Conservation (phyloP, 2,329 filamentous ascomycete species). For the Setomelanomma holmii region DNA sequence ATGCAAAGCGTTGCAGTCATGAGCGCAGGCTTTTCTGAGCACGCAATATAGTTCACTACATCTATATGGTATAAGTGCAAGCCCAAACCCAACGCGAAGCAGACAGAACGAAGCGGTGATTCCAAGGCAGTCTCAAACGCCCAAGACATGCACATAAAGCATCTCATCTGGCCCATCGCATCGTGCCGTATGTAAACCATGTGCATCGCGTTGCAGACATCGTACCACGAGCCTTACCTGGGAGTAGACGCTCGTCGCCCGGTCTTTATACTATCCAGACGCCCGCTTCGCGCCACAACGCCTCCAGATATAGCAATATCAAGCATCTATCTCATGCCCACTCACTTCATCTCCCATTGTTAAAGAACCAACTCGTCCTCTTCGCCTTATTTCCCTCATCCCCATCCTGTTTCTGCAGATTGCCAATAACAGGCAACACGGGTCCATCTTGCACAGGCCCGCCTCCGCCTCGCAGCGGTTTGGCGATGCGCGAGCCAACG, state of each 20-base stretch:
- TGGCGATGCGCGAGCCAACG: slow-evolving; percentile 65
- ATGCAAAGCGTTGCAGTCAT: too few relatives aligned
- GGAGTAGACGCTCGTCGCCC: neutral
- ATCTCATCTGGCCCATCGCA: neutral
- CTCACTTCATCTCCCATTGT: slow-evolving; percentile 52
- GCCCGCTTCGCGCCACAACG: neutral
- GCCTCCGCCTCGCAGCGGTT: slow-evolving; percentile 67
- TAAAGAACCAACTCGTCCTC: slow-evolving; percentile 78
- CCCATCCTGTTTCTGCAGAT: slow-evolving; percentile 59
- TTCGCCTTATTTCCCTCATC: slow-evolving; percentile 65
- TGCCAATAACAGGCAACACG: slow-evolving; percentile 52
- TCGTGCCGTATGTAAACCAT: neutral
- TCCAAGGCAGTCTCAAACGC: neutral
- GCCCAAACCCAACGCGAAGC: too few relatives aligned
- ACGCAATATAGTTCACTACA: neutral
- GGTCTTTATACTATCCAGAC: too few relatives aligned
- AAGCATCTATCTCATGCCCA: too few relatives aligned
- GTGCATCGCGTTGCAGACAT: neutral
- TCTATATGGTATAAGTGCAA: neutral
- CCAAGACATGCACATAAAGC: neutral
- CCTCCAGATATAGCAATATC: too few relatives aligned
- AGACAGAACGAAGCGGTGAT: neutral
- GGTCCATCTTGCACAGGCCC: slow-evolving; percentile 42
- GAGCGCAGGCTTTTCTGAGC: too few relatives aligned
- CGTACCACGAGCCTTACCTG: too few relatives aligned